Conservation (phyloP, 176 grass and related monocot species). For the Olyra latifolia region DNA sequence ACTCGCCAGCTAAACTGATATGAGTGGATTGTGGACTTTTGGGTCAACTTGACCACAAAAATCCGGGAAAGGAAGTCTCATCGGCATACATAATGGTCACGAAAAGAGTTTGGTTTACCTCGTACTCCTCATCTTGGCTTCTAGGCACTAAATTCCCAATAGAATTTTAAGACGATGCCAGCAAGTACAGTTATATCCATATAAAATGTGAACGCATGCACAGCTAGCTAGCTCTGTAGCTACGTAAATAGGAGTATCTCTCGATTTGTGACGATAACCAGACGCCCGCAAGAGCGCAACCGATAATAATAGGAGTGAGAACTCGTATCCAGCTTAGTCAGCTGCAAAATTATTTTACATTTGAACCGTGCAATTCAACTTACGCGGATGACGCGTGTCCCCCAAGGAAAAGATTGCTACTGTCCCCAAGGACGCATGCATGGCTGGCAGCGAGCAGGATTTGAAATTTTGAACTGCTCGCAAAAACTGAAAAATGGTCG, state of each 20-base stretch:
- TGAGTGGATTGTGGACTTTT: neutral
- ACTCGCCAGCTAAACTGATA: neutral
- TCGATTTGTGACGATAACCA: neutral
- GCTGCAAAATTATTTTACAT: neutral
- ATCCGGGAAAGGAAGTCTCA: neutral
- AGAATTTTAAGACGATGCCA: neutral
- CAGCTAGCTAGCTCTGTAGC: too few species aligned
- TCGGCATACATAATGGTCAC: neutral
- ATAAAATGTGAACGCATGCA: neutral
- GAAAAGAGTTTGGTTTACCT: neutral
- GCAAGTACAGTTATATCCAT: neutral
- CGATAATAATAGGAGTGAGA: too few species aligned
- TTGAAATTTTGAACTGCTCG: too few species aligned
- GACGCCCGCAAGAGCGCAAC: neutral
- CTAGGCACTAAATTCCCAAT: neutral
- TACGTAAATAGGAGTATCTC: too few species aligned
- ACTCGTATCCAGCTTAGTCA: neutral
- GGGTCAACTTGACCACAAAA: neutral
- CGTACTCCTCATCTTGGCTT: neutral
- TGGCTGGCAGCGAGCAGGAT: too few species aligned
- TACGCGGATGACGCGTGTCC: too few species aligned
- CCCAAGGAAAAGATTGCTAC: too few species aligned
- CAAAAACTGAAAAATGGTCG: too few species aligned
- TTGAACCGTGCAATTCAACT: too few species aligned
- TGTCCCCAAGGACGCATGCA: too few species aligned